Conservation (phyloP, 2,329 filamentous ascomycete genomes). For the Colletotrichum musicola region DNA sequence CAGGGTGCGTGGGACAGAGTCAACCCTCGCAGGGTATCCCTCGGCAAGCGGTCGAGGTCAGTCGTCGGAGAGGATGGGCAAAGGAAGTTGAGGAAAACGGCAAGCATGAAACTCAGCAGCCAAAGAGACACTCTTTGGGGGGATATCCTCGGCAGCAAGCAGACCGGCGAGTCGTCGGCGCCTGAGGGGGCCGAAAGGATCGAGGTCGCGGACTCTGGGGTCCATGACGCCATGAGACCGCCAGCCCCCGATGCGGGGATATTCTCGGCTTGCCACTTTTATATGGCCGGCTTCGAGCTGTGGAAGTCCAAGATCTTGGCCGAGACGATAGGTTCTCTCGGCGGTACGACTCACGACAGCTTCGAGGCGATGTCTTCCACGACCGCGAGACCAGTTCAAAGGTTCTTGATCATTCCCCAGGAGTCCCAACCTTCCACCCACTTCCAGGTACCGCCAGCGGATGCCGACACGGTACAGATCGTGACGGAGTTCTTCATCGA, state of each 20-base stretch:
- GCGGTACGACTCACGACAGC: slow-evolving; percentile 58
- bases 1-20: slow-evolving; percentile 78
- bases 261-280: slow-evolving; percentile 70
- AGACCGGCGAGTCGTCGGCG: slow-evolving; percentile 25
- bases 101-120: slow-evolving; percentile 83
- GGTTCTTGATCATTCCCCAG: slow-evolving; percentile 69
- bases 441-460: slow-evolving; percentile 50
- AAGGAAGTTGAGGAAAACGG: slow-evolving; percentile 87
- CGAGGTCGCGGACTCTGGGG: slow-evolving; percentile 46
- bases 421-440: slow-evolving; percentile 60
- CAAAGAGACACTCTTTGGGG: slow-evolving; percentile 92
- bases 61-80: slow-evolving; percentile 69
- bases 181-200: slow-evolving; percentile 25
- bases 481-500: slow-evolving; percentile 97
- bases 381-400: slow-evolving; percentile 49
- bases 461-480: slow-evolving; percentile 57
- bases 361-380: slow-evolving; percentile 55
- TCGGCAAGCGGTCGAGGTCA: slow-evolving; percentile 72
- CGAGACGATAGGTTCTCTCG: slow-evolving; percentile 62
- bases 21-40: slow-evolving; percentile 57
- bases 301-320: slow-evolving; percentile 63
- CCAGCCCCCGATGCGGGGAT: slow-evolving; percentile 53
- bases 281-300: slow-evolving; percentile 69
- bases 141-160: slow-evolving; percentile 75
- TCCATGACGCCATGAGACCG: slow-evolving; percentile 44